phyloP scores from a whole-genome alignment of 371 early-diverging fungal species.

The Mortierella sp. region DNA sequence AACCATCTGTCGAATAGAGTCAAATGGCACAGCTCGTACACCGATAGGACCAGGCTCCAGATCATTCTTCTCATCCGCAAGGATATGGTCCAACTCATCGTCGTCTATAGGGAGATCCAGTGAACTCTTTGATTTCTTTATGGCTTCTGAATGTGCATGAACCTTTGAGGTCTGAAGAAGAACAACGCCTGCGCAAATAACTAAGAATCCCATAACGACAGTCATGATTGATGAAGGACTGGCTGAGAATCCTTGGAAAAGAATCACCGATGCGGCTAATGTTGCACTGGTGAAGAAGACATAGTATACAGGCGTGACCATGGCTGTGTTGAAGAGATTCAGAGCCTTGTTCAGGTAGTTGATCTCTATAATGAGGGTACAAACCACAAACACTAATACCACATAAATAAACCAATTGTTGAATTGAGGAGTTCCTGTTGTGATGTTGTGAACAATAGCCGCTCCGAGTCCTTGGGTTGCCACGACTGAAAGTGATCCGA shows the following conservation, averaged over 20 bases:
- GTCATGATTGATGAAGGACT: constrained; percentile 83
- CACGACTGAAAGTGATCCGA: constrained; percentile 94
- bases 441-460: constrained; percentile 90
- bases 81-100: constrained; percentile 19
- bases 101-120: constrained; percentile 15
- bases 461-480: constrained; percentile 93
- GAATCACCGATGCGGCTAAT: constrained; percentile 87
- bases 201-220: constrained; percentile 90
- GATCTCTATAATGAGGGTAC: constrained; percentile 88
- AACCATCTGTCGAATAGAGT: constrained; percentile 46
- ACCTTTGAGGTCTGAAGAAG: constrained; percentile 56
- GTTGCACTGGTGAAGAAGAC: constrained; percentile 95
- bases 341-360: constrained; percentile 97
- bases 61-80: constrained; percentile 33
- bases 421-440: constrained; percentile 87
- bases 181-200: constrained; percentile 73
- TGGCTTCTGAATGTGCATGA: constrained; percentile 21
- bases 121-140: constrained; percentile 26
- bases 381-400: constrained; percentile 77
- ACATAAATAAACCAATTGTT: constrained; percentile 89
- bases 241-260: constrained; percentile 90
- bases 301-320: constrained; percentile 94
- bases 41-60: constrained; percentile 45
- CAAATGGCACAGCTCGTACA: constrained; percentile 52
- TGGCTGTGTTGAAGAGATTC: constrained; percentile 91